Base-by-base conservation (phyloP, 768 basidiomycete genomes). In the Phanerochaete carnosa region DNA sequence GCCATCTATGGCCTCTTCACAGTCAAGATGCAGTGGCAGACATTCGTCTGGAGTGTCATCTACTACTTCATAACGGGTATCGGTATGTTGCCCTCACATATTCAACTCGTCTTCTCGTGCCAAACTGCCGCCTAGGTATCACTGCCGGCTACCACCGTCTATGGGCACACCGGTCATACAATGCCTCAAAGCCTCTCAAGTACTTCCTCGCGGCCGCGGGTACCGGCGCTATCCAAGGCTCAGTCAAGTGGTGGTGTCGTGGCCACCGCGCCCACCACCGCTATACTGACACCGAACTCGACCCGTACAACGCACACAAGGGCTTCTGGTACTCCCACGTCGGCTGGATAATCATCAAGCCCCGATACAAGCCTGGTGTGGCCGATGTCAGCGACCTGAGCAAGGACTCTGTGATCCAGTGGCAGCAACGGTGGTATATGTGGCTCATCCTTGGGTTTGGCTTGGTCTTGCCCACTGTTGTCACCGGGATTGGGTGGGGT, bases 171-270 rank as follows among this genome's bases (percentile, higher is more conserved):
- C 86, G 97, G 59, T 83, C 92, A 0, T 99, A 96, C 74, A 98
- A 97, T 70, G 97, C 96, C 37, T 87, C 90, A 3, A 81, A 81
- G 61, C 88, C 91, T 16, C 77, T 98, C 13, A 89, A 98, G 72
- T 97, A 94, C 70, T 76, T 84, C 64, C 85, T 98, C 51, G 92
- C 95, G 26, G 68, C 90, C 22, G 82, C 87, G 11, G 97, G 96
- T 53, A 88, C 94, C 1, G 96, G 97, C 51, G 95, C 96, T 4
- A 90, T 96, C 50, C 85, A 99, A 71, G 96, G 96, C 9, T 97
- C 95, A 23, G 96, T 99, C 78, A 91, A 93, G 74, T 98, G 97
- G 97, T 98, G 97, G 97, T 89, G 89, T 23, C 86, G 97, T 55
- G 95, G 95, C 51, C 97, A 99, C 80, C 92, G 96, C 62, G 96